Conservation (phyloP, 306 rosid species). For the Castanea mollissima region DNA sequence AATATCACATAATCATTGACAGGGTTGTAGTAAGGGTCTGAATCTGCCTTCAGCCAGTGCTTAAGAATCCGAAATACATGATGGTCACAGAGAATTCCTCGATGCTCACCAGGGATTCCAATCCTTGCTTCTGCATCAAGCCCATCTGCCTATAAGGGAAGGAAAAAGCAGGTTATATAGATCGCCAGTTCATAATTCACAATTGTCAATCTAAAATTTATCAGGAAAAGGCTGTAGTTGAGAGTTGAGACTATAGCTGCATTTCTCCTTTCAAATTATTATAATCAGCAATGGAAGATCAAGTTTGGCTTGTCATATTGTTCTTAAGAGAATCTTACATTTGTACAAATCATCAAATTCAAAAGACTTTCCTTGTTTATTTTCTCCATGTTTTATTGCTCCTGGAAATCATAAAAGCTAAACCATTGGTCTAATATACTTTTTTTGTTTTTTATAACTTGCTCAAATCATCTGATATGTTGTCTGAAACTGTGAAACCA, state of each 20-base stretch:
- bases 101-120: constrained; percentile 88
- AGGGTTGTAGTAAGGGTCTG: constrained; percentile 91
- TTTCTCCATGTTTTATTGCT: background rate
- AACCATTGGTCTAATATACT: background rate
- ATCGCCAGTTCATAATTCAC: background rate
- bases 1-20: constrained; percentile 87
- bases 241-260: background rate
- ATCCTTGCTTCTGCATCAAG: constrained; percentile 86
- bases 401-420: background rate
- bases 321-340: background rate
- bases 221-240: background rate
- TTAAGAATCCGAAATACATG: constrained; percentile 83
- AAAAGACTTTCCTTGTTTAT: background rate
- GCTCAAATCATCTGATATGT: background rate
- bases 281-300: background rate
- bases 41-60: constrained; percentile 89
- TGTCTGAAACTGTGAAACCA: background rate
- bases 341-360: background rate
- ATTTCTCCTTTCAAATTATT: background rate
- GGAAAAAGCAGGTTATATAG: background rate
- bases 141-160: constrained; percentile 77
- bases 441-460: background rate
- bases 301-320: background rate
- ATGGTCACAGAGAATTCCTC: constrained; percentile 79
- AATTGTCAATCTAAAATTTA: background rate